These are phyloP conservation scores for Ambrosiella beaveri DNA, from an alignment of 2,329 filamentous ascomycete species.

Conservation along the genomic window DNA sequence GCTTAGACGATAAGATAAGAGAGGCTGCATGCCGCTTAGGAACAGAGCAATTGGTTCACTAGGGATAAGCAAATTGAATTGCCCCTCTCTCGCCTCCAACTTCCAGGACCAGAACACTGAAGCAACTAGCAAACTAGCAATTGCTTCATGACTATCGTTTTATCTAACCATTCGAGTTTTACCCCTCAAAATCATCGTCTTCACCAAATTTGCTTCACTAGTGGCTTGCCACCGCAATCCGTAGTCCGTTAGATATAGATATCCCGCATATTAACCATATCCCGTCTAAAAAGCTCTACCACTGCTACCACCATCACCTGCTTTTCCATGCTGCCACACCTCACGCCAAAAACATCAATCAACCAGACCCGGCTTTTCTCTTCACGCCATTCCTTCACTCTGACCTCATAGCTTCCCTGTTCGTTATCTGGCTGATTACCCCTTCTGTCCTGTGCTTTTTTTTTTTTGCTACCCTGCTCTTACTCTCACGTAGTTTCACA, in stretches of 20 bases:
- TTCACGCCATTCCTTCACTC: neutral
- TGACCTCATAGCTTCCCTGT: neutral
- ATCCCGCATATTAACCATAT: neutral
- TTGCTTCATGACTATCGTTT: neutral
- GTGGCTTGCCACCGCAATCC: neutral
- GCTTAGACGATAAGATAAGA: slow-evolving; percentile 10
- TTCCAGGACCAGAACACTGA: neutral
- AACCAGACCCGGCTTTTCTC: neutral
- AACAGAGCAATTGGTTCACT: neutral
- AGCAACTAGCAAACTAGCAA: neutral
- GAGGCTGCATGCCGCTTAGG: neutral
- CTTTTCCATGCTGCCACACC: neutral
- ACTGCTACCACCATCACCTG: neutral
- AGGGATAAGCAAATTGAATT: neutral
- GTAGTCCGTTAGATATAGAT: neutral
- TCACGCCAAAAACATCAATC: neutral
- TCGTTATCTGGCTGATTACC: too few relatives aligned
- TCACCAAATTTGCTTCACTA: neutral
- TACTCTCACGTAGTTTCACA: too few relatives aligned
- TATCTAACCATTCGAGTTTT: neutral
- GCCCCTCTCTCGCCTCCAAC: neutral
- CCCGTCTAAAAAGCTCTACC: neutral
- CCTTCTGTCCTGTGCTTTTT: too few relatives aligned
- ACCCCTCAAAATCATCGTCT: neutral
- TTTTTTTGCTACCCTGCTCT: too few relatives aligned